Conservation (phyloP, 2,329 filamentous ascomycete species). For the Cladorrhinum sp. region DNA sequence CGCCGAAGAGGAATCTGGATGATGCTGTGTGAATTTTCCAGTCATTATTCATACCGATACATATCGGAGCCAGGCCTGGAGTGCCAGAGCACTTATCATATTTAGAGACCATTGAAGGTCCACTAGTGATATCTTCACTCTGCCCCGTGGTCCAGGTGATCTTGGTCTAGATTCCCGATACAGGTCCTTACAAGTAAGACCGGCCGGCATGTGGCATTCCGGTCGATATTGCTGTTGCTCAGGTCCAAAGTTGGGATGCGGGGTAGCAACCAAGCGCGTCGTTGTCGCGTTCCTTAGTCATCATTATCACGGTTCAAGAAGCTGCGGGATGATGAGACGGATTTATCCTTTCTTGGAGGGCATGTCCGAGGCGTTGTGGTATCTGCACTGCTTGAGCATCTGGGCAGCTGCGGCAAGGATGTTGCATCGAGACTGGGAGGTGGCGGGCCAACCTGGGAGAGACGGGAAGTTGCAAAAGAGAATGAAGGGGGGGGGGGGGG, state of each 20-base stretch:
- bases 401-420: not conserved
- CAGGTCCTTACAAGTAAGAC: too few relatives aligned
- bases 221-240: conserved; percentile 11
- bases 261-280: conserved; percentile 19
- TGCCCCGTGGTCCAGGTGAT: not conserved
- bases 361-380: not conserved
- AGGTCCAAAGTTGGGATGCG: conserved; percentile 6
- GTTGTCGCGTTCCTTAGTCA: conserved; percentile 28
- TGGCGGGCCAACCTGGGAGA: not conserved
- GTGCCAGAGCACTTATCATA: not conserved
- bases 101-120: too few relatives aligned
- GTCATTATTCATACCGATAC: not conserved
- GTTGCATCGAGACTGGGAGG: not conserved
- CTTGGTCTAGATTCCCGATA: not conserved
- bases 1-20: conserved; percentile 37
- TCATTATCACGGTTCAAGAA: not conserved
- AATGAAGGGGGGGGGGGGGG: conserved; percentile 1
- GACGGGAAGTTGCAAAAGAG: conserved; percentile 15
- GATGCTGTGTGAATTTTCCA: conserved; percentile 6
- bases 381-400: not conserved
- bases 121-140: not conserved
- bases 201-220: not conserved
- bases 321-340: conserved; percentile 11
- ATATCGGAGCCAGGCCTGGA: not conserved
- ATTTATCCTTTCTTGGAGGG: conserved; percentile 4